Evolutionary conservation across 129 eudicot species (phyloP).

Genomic region (Tagetes patula): DNA sequence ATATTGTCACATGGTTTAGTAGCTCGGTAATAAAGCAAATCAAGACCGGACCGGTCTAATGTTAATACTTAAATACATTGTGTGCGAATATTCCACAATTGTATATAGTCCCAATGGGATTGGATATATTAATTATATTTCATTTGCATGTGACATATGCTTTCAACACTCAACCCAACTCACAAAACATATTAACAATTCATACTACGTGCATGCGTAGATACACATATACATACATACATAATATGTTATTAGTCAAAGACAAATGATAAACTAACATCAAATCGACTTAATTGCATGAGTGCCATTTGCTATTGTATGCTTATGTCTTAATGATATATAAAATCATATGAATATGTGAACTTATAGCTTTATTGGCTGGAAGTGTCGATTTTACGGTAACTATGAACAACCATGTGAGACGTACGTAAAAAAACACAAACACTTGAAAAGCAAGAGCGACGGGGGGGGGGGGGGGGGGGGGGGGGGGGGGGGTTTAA

Average conservation of each 20-base stretch:
- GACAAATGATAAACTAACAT: not conserved
- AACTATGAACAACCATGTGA: not conserved
- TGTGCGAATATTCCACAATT: slow-evolving; percentile 38
- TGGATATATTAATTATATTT: slow-evolving; percentile 8
- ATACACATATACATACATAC: not conserved
- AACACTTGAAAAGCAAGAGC: no score
- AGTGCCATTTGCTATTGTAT: no score
- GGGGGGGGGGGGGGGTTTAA: no score
- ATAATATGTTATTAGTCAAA: not conserved
- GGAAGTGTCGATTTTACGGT: no score
- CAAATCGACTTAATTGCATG: no score
- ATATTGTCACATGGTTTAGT: slow-evolving; percentile 40
- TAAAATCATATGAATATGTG: not conserved
- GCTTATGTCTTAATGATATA: not conserved
- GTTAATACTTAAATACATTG: slow-evolving; percentile 26
- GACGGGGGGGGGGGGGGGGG: no score
- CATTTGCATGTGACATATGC: slow-evolving; percentile 32
- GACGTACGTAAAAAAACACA: no score
- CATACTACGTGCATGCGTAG: slow-evolving; percentile 12
- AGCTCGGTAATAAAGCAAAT: slow-evolving; percentile 32
- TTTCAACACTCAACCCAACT: slow-evolving; percentile 29
- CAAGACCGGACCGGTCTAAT: slow-evolving; percentile 34
- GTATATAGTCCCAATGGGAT: slow-evolving; percentile 32
- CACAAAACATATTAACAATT: slow-evolving; percentile 17
- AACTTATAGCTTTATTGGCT: not conserved